Conservation (phyloP, 805 yeast genomes). For the Cyberlindnera xylosilytica region DNA sequence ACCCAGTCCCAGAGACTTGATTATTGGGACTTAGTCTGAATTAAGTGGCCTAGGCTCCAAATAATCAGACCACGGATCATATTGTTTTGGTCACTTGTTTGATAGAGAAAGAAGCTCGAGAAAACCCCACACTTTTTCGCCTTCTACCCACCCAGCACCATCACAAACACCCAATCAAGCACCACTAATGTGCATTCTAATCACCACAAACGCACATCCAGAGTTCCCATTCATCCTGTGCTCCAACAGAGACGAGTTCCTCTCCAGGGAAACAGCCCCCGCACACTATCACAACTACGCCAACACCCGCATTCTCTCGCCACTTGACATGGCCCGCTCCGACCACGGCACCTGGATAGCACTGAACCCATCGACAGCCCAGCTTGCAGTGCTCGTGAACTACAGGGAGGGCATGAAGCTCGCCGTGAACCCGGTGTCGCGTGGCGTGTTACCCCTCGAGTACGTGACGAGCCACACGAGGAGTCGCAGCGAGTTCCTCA, state of each 20-base stretch:
- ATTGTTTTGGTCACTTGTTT: too few species aligned
- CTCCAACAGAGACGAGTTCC: conserved; percentile 87
- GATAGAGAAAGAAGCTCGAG: too few species aligned
- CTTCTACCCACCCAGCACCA: too few species aligned
- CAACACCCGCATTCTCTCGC: conserved; percentile 47
- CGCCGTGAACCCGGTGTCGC: conserved; percentile 31
- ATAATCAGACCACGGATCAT: too few species aligned
- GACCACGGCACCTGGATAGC: conserved; percentile 96
- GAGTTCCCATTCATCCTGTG: conserved; percentile 71
- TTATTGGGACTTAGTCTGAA: too few species aligned
- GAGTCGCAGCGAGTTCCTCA: conserved; percentile 23
- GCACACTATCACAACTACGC: conserved; percentile 42
- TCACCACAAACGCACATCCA: conserved; percentile 66
- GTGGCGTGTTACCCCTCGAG: conserved; percentile 44
- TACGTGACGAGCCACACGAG: conserved; percentile 31
- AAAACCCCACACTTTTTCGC: not conserved
- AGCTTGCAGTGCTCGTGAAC: conserved; percentile 73
- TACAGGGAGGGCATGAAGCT: conserved; percentile 47
- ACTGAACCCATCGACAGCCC: conserved; percentile 47
- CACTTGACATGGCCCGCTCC: conserved; percentile 66
- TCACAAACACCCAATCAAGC: not conserved
- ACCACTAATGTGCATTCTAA: conserved; percentile 68
- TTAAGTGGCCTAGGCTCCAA: too few species aligned
- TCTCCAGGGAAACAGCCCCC: conserved; percentile 65
- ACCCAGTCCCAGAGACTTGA: too few species aligned